These are phyloP conservation scores for Ambrosia hybrid DNA, from an alignment of 140 eudicot species.

Conservation along the genomic window DNA sequence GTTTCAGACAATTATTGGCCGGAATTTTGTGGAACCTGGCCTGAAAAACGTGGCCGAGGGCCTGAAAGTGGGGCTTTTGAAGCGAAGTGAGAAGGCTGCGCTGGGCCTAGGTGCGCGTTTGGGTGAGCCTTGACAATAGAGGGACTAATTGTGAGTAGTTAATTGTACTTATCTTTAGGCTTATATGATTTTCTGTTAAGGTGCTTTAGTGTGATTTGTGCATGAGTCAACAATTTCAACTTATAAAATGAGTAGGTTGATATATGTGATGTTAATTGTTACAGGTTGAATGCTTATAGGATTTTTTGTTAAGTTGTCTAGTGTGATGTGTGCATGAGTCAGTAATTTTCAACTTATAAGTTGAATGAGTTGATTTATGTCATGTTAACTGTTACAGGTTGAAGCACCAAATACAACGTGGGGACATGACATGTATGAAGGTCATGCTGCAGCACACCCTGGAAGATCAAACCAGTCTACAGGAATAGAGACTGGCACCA, in stretches of 20 bases:
- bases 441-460: conserved; percentile 33
- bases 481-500: conserved; percentile 55
- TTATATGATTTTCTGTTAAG: neutral
- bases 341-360: neutral
- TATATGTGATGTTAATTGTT: neutral
- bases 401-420: conserved; percentile 56
- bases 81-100: too few relatives aligned
- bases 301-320: neutral
- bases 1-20: too few relatives aligned
- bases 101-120: too few relatives aligned
- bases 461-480: conserved; percentile 40
- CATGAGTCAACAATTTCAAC: neutral
- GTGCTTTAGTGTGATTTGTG: neutral
- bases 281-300: neutral
- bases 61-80: too few relatives aligned
- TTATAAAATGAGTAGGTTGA: neutral
- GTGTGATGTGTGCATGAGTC: conserved; percentile 12
- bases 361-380: conserved; percentile 5
- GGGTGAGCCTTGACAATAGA: too few relatives aligned
- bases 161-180: neutral
- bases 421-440: conserved; percentile 64
- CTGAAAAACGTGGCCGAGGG: too few relatives aligned
- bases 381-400: conserved; percentile 26
- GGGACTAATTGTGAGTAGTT: conserved; percentile 7
- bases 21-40: too few relatives aligned